phyloP scores from a whole-genome alignment of 1,284 basidiomycete species.

The Puccinia horiana region DNA sequence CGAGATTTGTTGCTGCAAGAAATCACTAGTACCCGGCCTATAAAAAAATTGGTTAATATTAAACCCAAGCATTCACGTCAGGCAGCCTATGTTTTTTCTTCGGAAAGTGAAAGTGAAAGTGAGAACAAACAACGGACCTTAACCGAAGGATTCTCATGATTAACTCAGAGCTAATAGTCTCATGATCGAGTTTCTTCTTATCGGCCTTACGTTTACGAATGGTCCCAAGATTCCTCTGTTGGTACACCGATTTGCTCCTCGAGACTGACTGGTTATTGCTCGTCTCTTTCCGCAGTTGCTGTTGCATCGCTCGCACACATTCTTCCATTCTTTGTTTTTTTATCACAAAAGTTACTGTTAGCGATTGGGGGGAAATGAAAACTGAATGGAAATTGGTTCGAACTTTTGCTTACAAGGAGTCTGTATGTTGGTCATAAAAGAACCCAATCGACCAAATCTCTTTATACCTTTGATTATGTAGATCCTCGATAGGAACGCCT shows the following conservation, averaged over 20 bases:
- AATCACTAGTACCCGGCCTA: slow-evolving; percentile 79
- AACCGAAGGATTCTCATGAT: slow-evolving; percentile 90
- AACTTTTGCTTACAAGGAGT: slow-evolving; percentile 29
- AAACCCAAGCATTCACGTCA: no score
- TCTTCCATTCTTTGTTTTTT: slow-evolving; percentile 64
- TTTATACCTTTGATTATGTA: slow-evolving; percentile 96
- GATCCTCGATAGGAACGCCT: slow-evolving; percentile 73
- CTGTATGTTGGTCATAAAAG: slow-evolving; percentile 18
- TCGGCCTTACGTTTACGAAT: slow-evolving; percentile 92
- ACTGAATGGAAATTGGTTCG: not conserved
- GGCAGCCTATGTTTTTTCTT: not conserved
- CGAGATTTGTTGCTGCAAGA: slow-evolving; percentile 74
- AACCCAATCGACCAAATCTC: slow-evolving; percentile 58
- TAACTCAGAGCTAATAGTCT: slow-evolving; percentile 73
- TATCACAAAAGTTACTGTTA: slow-evolving; percentile 48
- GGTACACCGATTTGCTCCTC: slow-evolving; percentile 85
- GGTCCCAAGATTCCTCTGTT: slow-evolving; percentile 84
- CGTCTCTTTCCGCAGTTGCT: slow-evolving; percentile 70
- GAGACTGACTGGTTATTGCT: slow-evolving; percentile 68
- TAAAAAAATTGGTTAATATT: not conserved
- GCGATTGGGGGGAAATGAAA: slow-evolving; percentile 37
- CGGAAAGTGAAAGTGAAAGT: not conserved
- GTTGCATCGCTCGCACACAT: slow-evolving; percentile 89
- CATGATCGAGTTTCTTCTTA: slow-evolving; percentile 70
- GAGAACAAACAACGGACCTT: slow-evolving; percentile 66